A percentile compares a stretch with the other conserved stretches of the same genome.
Evolutionary conservation across 305 asterid genomes (phyloP).

Genomic region (Salvia sclarea): DNA sequence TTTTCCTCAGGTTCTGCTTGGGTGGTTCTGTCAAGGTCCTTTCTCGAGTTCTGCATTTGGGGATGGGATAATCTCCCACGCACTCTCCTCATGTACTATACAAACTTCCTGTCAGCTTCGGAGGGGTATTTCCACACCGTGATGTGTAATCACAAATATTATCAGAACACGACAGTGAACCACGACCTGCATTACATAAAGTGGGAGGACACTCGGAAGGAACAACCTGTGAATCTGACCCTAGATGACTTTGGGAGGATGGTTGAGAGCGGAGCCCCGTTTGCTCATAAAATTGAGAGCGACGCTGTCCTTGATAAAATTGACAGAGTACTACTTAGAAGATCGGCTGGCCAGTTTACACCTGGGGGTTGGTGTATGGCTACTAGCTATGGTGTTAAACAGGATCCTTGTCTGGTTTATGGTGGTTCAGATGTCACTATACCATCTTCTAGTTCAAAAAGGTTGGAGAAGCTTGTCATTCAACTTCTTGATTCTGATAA

Average conservation of each 20-base stretch:
- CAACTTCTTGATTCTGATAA: conserved; percentile 70
- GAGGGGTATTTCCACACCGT: conserved; percentile 95
- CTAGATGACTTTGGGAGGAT: conserved; percentile 57
- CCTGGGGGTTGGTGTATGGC: conserved; percentile 86
- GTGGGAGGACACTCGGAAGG: conserved; percentile 79
- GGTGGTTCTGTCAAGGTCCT: conserved; percentile 81
- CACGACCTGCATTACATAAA: conserved; percentile 72
- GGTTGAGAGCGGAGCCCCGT: conserved; percentile 84
- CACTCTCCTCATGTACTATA: conserved; percentile 86
- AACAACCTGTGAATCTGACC: conserved; percentile 56
- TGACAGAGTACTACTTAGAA: conserved; percentile 55
- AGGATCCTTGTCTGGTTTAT: conserved; percentile 51
- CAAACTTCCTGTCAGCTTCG: conserved; percentile 75
- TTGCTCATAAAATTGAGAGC: conserved; percentile 60
- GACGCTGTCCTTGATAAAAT: conserved; percentile 58
- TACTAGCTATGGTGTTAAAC: conserved; percentile 41
- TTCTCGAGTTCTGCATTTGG: conserved; percentile 90
- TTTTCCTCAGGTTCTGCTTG: conserved; percentile 64
- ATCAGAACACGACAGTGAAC: conserved; percentile 90
- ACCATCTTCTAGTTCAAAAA: conserved; percentile 68
- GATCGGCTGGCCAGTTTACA: conserved; percentile 43
- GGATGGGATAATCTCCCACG: conserved; percentile 99
- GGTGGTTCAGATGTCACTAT: conserved; percentile 58
- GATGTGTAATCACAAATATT: conserved; percentile 81
- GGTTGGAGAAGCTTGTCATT: conserved; percentile 70